Conservation (phyloP, 139 green algal genomes). For the Haematococcus sp. region DNA sequence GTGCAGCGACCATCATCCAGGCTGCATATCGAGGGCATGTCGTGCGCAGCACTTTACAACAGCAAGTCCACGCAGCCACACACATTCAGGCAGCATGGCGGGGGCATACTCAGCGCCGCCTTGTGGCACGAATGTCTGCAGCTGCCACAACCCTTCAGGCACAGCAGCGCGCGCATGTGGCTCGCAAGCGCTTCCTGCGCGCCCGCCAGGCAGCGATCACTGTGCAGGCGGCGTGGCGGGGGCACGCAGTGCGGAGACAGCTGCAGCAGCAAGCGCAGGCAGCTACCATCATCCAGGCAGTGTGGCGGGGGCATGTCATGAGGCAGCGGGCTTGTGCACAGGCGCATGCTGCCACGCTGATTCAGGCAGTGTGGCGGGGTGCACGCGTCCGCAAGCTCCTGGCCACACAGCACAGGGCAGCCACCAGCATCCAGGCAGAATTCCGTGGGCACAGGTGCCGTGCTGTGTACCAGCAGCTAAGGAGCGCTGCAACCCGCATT, state of each 20-base stretch:
- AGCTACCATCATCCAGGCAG: slow-evolving; percentile 34
- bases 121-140: slow-evolving; percentile 3
- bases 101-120: slow-evolving; percentile 18
- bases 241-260: background rate
- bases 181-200: slow-evolving; percentile 24
- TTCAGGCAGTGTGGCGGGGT: no score
- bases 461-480: background rate
- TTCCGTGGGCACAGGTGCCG: slow-evolving; percentile 12
- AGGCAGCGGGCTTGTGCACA: no score
- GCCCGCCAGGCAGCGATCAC: slow-evolving; percentile 9
- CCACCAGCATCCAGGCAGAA: slow-evolving; percentile 22
- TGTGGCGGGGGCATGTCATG: background rate
- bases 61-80: slow-evolving; percentile 1
- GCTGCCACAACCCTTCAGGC: slow-evolving; percentile 36
- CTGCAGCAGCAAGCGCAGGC: slow-evolving; percentile 13
- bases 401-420: background rate
- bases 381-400: no score
- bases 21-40: slow-evolving; percentile 11
- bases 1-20: slow-evolving; percentile 42
- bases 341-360: no score
- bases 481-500: background rate
- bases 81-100: slow-evolving; percentile 46
- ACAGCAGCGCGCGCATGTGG: background rate
- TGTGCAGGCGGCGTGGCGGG: slow-evolving; percentile 36
- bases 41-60: slow-evolving; percentile 20